phyloP scores from a whole-genome alignment of 345 rosid genomes.

The Zanthoxylum bungeanum region DNA sequence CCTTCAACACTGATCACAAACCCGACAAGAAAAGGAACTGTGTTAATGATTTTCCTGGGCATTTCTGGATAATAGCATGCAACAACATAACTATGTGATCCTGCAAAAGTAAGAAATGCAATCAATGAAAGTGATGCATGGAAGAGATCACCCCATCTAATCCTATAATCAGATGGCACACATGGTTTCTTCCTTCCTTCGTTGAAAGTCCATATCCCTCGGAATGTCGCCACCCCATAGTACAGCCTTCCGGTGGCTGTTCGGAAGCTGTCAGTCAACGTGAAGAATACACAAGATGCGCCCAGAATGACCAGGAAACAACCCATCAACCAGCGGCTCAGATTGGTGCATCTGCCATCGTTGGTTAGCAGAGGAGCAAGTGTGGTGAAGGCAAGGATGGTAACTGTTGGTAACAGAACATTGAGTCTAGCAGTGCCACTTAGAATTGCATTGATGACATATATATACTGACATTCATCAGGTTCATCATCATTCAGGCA shows the following conservation, averaged over 20 bases:
- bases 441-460: conserved; percentile 39
- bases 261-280: conserved; percentile 44
- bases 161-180: conserved; percentile 35
- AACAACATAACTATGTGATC: conserved; percentile 37
- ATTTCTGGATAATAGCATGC: conserved; percentile 41
- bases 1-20: conserved; percentile 36
- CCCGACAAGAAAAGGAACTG: conserved; percentile 38
- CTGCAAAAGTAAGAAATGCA: conserved; percentile 40
- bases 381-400: conserved; percentile 49
- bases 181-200: conserved; percentile 40
- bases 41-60: conserved; percentile 38
- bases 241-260: conserved; percentile 36
- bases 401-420: conserved; percentile 48
- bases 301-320: conserved; percentile 27
- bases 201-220: conserved; percentile 46
- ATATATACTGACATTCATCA: conserved; percentile 34
- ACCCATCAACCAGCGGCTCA: conserved; percentile 42
- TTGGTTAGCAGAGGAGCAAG: conserved; percentile 50
- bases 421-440: conserved; percentile 52
- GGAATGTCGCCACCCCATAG: conserved; percentile 44
- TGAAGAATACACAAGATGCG: conserved; percentile 39
- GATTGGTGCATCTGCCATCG: conserved; percentile 35
- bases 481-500: conserved; percentile 30
- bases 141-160: conserved; percentile 42
- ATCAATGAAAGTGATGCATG: conserved; percentile 38